Conservation (phyloP, 1,284 basidiomycete genomes). For the Papiliotrema fonsecae region DNA sequence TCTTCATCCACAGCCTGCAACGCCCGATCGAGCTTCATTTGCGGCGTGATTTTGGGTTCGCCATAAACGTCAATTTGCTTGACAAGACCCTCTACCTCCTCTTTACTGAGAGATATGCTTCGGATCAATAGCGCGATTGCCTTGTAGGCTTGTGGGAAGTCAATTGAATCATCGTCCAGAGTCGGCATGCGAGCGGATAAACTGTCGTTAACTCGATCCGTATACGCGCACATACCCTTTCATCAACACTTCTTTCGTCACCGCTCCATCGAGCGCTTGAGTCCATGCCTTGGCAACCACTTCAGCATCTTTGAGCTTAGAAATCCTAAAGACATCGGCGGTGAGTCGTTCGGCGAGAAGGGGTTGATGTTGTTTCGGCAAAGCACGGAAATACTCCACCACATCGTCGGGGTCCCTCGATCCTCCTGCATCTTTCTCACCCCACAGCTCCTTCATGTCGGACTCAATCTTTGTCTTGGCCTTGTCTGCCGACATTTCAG, state of each 20-base stretch:
- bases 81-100: conserved; percentile 56
- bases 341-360: conserved; percentile 70
- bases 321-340: conserved; percentile 83
- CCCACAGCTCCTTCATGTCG: conserved; percentile 52
- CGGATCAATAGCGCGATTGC: conserved; percentile 70
- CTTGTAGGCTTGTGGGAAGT: conserved; percentile 78
- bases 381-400: conserved; percentile 66
- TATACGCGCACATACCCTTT: conserved; percentile 42
- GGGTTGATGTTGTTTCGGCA: conserved; percentile 49
- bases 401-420: conserved; percentile 45
- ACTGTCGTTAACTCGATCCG: conserved; percentile 44
- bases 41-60: conserved; percentile 37
- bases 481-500: conserved; percentile 61
- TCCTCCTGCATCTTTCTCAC: conserved; percentile 46
- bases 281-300: conserved; percentile 59
- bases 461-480: conserved; percentile 68
- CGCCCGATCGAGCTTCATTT: conserved; percentile 40
- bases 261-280: conserved; percentile 56
- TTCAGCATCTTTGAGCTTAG: conserved; percentile 77
- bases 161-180: conserved; percentile 80
- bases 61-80: conserved; percentile 40
- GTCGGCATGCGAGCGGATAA: conserved; percentile 64
- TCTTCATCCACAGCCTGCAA: conserved; percentile 35
- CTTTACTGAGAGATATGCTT: conserved; percentile 55
- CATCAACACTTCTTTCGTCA: conserved; percentile 58